These are phyloP conservation scores for Quillaja saponaria DNA, from an alignment of 306 rosid genomes.

Conservation along the genomic window DNA sequence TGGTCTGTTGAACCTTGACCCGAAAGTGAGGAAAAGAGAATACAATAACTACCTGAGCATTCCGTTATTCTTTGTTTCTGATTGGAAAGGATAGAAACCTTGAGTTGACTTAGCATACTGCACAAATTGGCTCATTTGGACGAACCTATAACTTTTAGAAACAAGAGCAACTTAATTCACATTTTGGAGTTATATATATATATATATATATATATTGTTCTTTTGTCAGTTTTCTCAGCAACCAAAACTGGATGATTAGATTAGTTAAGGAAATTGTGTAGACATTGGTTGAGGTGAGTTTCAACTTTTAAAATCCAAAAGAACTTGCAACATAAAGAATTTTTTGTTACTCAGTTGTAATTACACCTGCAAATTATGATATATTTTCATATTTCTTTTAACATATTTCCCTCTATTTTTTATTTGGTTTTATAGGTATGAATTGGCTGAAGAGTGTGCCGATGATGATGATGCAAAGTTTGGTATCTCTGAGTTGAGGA, in stretches of 20 bases:
- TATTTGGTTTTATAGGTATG: slow-evolving; percentile 46
- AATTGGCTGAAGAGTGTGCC: slow-evolving; percentile 80
- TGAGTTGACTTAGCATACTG: slow-evolving; percentile 8
- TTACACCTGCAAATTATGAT: neutral
- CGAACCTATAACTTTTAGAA: slow-evolving; percentile 24
- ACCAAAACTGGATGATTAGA: slow-evolving; percentile 48
- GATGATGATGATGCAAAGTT: slow-evolving; percentile 91
- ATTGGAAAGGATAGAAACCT: slow-evolving; percentile 8
- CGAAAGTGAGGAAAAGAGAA: slow-evolving; percentile 7
- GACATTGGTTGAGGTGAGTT: slow-evolving; percentile 44
- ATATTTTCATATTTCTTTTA: neutral
- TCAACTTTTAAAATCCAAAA: slow-evolving; percentile 27
- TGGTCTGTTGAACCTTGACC: slow-evolving; percentile 21
- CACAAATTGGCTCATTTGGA: slow-evolving; percentile 13
- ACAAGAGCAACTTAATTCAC: slow-evolving; percentile 22
- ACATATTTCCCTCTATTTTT: neutral
- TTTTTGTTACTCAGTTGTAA: slow-evolving; percentile 4
- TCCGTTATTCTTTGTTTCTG: neutral
- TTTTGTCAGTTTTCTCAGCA: slow-evolving; percentile 53
- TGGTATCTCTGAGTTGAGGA: slow-evolving; percentile 47
- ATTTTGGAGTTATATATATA: slow-evolving; percentile 19
- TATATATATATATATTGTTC: no score
- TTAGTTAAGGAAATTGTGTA: slow-evolving; percentile 41
- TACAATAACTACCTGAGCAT: neutral
- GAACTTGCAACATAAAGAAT: slow-evolving; percentile 6